Evolutionary conservation across 768 basidiomycete species (phyloP).

Genomic region (Nidula microcarpa): DNA sequence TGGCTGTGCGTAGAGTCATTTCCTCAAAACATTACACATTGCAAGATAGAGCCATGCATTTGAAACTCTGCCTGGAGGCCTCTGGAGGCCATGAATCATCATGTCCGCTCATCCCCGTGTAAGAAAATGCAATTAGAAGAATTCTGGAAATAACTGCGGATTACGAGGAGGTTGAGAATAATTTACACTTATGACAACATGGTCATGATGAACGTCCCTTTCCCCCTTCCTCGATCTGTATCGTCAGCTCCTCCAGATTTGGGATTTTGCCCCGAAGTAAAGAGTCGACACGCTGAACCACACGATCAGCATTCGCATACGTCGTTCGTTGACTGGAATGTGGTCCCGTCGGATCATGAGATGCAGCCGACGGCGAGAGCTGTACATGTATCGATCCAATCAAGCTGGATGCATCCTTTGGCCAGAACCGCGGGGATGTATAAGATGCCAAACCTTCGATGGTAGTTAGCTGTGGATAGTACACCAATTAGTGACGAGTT

Average conservation of each 20-base stretch:
- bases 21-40: no score
- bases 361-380: conserved; percentile 60
- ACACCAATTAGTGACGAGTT: background rate
- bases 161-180: background rate
- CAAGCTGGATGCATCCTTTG: conserved; percentile 80
- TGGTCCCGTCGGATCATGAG: conserved; percentile 51
- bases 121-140: no score
- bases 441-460: conserved; percentile 84
- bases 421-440: conserved; percentile 88
- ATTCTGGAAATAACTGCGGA: no score
- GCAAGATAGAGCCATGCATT: no score
- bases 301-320: conserved; percentile 63
- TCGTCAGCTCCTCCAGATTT: conserved; percentile 84
- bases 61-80: no score
- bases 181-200: background rate
- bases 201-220: background rate
- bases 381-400: conserved; percentile 93
- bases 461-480: conserved; percentile 49
- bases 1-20: no score
- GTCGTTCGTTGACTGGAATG: conserved; percentile 44
- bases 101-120: no score
- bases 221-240: conserved; percentile 67
- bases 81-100: no score
- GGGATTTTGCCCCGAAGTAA: conserved; percentile 69
- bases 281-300: conserved; percentile 73